Evolutionary conservation across 768 basidiomycete species (phyloP).

Genomic region (Suillus ampliporus): DNA sequence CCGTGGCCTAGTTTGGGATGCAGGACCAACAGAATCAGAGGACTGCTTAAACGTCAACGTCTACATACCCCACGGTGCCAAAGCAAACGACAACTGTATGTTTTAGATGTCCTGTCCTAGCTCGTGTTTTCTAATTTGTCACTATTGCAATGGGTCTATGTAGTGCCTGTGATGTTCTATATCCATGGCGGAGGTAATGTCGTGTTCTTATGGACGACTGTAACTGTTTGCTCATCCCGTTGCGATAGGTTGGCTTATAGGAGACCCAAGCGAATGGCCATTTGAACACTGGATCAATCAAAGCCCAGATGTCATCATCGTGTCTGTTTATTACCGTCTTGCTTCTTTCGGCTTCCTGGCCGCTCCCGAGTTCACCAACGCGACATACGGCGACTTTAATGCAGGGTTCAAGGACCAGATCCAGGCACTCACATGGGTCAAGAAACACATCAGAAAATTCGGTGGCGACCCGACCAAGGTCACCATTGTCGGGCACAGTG

Average conservation of each 20-base stretch:
- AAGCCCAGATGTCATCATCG: constrained; percentile 64
- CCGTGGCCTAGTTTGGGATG: constrained; percentile 49
- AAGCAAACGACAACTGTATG: constrained; percentile 50
- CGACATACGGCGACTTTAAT: constrained; percentile 53
- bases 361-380: constrained; percentile 50
- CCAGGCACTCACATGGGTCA: constrained; percentile 46
- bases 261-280: constrained; percentile 70
- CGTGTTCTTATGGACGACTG: background rate
- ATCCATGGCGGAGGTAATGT: constrained; percentile 45
- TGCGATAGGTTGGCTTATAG: constrained; percentile 54
- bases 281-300: constrained; percentile 71
- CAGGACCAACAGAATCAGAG: constrained; percentile 69
- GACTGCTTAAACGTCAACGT: constrained; percentile 73
- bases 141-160: background rate
- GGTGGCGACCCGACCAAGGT: constrained; percentile 46
- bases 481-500: constrained; percentile 66
- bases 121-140: background rate
- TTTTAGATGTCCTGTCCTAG: constrained; percentile 21
- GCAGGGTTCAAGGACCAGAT: constrained; percentile 62
- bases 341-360: constrained; percentile 69
- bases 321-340: constrained; percentile 71
- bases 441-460: constrained; percentile 43
- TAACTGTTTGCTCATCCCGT: background rate
- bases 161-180: constrained; percentile 48
- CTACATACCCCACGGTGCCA: constrained; percentile 59